Conservation (phyloP, 306 rosid genomes). For the Ceratonia siliqua region DNA sequence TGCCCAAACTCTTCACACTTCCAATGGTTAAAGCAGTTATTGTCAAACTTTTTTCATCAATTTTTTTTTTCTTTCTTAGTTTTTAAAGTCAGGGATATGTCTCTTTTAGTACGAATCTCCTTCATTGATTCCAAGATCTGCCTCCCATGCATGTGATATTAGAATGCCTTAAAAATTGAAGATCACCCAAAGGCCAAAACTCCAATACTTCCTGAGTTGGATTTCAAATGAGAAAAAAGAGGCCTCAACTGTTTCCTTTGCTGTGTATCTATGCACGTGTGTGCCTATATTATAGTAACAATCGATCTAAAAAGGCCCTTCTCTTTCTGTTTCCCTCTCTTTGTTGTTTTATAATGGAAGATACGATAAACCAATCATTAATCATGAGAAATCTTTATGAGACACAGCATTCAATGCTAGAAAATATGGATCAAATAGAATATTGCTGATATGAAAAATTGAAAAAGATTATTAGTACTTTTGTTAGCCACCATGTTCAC, state of each 20-base stretch:
- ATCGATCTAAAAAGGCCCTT: neutral
- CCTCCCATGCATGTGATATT: conserved; percentile 13
- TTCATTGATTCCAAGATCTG: conserved; percentile 14
- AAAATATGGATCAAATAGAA: neutral
- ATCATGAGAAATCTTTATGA: neutral
- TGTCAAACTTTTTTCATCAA: neutral
- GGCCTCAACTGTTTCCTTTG: no score
- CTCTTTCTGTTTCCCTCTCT: neutral
- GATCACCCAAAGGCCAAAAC: conserved; percentile 23
- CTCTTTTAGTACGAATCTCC: neutral
- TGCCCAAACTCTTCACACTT: neutral
- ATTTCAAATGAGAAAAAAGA: neutral
- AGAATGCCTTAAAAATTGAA: neutral
- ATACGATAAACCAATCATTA: neutral
- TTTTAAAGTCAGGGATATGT: neutral
- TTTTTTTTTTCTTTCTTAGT: neutral
- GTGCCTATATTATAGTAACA: neutral
- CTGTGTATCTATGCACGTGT: neutral
- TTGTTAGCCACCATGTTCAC: no score
- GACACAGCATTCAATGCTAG: neutral
- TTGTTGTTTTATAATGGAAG: neutral
- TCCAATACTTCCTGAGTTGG: conserved; percentile 20
- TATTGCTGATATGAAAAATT: no score
- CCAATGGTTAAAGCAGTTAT: no score
- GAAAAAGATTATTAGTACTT: no score